A percentile compares a stretch with the other conserved stretches of the same genome.
Evolutionary conservation across 2,329 filamentous ascomycete genomes (phyloP).

Genomic region (Sporothrix globosa): DNA sequence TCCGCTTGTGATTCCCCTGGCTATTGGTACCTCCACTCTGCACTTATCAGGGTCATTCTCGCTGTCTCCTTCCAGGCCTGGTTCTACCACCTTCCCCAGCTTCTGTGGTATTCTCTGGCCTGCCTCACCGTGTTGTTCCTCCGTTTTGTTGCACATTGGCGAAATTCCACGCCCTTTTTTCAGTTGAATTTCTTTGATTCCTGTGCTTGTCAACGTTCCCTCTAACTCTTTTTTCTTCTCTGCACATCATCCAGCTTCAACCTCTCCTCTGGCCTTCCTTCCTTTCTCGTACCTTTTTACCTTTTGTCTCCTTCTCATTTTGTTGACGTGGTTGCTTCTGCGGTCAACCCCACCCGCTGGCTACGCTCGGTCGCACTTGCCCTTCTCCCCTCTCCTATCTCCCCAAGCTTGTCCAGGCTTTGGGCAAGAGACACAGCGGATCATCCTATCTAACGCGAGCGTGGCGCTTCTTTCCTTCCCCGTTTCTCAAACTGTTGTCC

Average conservation of each 20-base stretch:
- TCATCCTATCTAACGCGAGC: slow-evolving; percentile 2
- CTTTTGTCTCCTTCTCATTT: slow-evolving; percentile 4
- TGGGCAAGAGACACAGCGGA: background rate
- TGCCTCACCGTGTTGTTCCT: slow-evolving; percentile 3
- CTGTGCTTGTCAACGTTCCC: background rate
- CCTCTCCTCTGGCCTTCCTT: background rate
- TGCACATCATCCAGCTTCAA: background rate
- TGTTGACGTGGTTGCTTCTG: slow-evolving; percentile 3
- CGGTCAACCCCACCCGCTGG: background rate
- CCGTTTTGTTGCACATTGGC: slow-evolving; percentile 11
- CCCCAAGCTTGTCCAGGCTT: background rate
- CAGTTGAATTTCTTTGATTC: background rate
- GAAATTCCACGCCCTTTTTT: slow-evolving; percentile 5
- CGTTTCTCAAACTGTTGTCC: background rate
- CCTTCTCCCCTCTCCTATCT: background rate
- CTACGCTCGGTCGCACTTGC: background rate
- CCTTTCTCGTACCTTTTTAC: background rate
- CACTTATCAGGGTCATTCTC: slow-evolving; percentile 6
- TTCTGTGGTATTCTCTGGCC: background rate
- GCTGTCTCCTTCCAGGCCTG: slow-evolving; percentile 21
- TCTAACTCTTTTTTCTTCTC: background rate
- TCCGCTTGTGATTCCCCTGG: slow-evolving; percentile 15
- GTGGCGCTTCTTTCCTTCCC: background rate
- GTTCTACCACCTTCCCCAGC: slow-evolving; percentile 18
- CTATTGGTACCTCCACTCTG: background rate